Evolutionary conservation across 148 eudicot species (phyloP).

Genomic region (Rhododendron mucronatum): DNA sequence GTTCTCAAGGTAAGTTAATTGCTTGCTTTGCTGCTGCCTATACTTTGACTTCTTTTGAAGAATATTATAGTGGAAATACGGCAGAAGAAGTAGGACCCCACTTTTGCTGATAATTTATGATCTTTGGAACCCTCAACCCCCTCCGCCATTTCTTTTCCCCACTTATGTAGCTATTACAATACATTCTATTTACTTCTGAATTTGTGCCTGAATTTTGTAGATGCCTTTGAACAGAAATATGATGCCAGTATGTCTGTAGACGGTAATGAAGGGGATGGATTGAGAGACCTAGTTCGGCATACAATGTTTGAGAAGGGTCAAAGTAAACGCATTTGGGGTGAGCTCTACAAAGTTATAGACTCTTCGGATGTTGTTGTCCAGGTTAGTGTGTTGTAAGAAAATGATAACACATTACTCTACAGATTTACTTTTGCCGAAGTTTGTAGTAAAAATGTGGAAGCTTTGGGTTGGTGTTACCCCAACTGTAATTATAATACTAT

Average conservation of each 20-base stretch:
- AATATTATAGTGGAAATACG: neutral
- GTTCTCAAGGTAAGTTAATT: conserved; percentile 53
- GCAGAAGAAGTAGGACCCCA: neutral
- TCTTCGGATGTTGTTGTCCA: conserved; percentile 97
- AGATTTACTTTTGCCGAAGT: neutral
- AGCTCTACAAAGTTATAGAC: conserved; percentile 92
- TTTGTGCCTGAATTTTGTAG: conserved; percentile 29
- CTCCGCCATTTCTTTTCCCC: neutral
- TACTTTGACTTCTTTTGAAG: neutral
- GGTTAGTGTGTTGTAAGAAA: conserved; percentile 34
- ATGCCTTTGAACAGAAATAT: conserved; percentile 61
- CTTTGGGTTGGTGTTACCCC: neutral
- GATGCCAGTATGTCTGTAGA: conserved; percentile 37
- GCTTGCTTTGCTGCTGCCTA: neutral
- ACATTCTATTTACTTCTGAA: neutral
- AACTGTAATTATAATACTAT: neutral
- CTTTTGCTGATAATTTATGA: neutral
- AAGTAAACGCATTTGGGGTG: conserved; percentile 99
- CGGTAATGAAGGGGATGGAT: conserved; percentile 79
- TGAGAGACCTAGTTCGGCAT: conserved; percentile 88
- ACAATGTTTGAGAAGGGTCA: conserved; percentile 98
- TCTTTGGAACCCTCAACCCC: neutral
- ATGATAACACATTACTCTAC: neutral
- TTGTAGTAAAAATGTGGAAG: too few species aligned
- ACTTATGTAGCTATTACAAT: neutral